Percentiles rank a stretch among this genome's conserved stretches.
phyloP scores from a whole-genome alignment of 1,284 basidiomycete genomes.

The Cutaneotrichosporon dermatis region DNA sequence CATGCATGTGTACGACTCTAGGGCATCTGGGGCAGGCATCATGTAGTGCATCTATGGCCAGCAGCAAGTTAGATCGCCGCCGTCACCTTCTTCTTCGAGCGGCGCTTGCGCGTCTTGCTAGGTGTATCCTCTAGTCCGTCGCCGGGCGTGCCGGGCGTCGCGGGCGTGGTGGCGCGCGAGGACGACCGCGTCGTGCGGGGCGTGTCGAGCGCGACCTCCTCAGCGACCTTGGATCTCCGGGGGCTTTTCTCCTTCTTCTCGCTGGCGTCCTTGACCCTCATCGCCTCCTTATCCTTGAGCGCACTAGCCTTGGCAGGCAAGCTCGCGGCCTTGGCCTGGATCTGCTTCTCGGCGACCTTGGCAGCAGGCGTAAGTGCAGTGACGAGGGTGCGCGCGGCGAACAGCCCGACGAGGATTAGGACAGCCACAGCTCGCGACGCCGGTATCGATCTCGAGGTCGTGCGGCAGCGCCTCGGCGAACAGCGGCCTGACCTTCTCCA shows the following conservation, averaged over 20 bases:
- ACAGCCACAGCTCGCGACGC: conserved; percentile 30
- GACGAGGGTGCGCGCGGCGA: conserved; percentile 19
- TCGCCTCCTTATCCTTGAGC: not conserved
- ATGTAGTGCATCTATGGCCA: too few relatives aligned
- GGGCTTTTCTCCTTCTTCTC: too few relatives aligned
- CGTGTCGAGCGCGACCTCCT: not conserved
- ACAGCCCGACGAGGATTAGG: conserved; percentile 27
- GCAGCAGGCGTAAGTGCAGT: not conserved
- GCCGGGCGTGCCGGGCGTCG: not conserved
- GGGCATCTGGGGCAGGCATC: too few relatives aligned
- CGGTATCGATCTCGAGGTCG: conserved; percentile 8
- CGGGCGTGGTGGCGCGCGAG: not conserved
- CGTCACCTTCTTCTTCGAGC: conserved; percentile 1
- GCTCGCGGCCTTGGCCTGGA: not conserved
- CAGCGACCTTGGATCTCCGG: not conserved
- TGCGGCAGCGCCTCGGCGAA: conserved; percentile 10
- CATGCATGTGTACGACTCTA: too few relatives aligned
- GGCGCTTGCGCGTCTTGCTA: not conserved
- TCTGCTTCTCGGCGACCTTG: not conserved
- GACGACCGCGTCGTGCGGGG: not conserved
- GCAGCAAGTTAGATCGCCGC: too few relatives aligned
- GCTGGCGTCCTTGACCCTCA: too few relatives aligned
- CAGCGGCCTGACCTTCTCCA: not conserved
- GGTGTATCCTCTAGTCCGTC: not conserved
- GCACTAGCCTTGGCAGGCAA: not conserved